These are phyloP conservation scores for Phaeosphaeriaceae sp. DNA, from an alignment of 2,329 filamentous ascomycete genomes.

Conservation along the genomic window DNA sequence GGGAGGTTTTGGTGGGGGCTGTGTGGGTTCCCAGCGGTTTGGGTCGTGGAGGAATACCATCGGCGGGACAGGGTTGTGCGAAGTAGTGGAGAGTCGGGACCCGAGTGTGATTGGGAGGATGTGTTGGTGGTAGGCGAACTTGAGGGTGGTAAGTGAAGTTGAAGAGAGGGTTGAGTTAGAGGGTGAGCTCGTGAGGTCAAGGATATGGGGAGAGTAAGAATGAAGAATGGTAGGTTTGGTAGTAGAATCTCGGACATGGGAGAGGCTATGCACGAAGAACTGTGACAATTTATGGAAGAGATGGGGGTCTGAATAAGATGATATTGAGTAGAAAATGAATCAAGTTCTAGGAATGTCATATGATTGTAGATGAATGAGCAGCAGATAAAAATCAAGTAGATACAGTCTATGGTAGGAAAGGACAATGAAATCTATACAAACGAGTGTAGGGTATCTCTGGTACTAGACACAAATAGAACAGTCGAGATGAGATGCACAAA, in stretches of 20 bases:
- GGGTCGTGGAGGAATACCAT: background rate
- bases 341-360: background rate
- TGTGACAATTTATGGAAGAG: background rate
- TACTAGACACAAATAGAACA: background rate
- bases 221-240: too few species aligned
- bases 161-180: background rate
- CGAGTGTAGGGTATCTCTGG: background rate
- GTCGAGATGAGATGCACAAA: background rate
- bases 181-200: too few species aligned
- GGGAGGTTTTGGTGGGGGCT: background rate
- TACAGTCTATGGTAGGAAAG: background rate
- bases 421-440: background rate
- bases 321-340: background rate
- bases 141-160: background rate
- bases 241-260: too few species aligned
- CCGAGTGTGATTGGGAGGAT: background rate
- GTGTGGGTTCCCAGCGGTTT: background rate
- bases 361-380: background rate
- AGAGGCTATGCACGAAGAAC: too few species aligned
- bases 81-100: background rate
- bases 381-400: background rate
- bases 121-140: background rate
- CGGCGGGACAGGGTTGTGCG: background rate
- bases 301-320: background rate
- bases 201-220: too few species aligned